Evolutionary conservation across 495 filamentous ascomycete species (phyloP).

Genomic region (Penicillium robsamsonii): DNA sequence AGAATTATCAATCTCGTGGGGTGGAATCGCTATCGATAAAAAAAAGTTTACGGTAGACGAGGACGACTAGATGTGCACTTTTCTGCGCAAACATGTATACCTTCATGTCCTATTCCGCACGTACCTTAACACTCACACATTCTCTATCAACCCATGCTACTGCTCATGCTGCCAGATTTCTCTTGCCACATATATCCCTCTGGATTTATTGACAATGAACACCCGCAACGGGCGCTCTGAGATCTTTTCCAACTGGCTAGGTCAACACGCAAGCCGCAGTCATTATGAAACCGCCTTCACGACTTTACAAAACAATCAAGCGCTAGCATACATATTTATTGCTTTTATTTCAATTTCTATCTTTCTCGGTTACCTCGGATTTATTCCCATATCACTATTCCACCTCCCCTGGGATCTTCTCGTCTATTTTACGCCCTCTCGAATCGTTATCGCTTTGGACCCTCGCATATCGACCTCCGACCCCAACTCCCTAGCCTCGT

Average conservation of each 20-base stretch:
- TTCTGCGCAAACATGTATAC: conserved; percentile 16
- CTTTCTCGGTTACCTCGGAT: conserved; percentile 32
- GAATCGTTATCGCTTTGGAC: conserved; percentile 60
- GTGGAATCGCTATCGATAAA: conserved; percentile 45
- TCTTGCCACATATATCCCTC: conserved; percentile 26
- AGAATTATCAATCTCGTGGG: conserved; percentile 30
- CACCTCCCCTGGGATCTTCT: conserved; percentile 58
- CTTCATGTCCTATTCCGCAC: conserved; percentile 6
- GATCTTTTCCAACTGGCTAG: conserved; percentile 34
- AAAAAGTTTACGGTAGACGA: conserved; percentile 33
- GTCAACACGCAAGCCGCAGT: conserved; percentile 26
- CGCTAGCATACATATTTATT: conserved; percentile 26
- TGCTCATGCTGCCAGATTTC: conserved; percentile 19
- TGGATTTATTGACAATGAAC: conserved; percentile 39
- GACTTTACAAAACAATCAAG: conserved; percentile 29
- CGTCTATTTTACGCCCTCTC: conserved; percentile 59
- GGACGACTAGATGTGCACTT: conserved; percentile 30
- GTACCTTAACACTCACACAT: conserved; percentile 10
- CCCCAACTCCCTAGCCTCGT: conserved; percentile 17
- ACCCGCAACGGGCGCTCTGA: conserved; percentile 36
- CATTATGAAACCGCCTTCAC: conserved; percentile 37
- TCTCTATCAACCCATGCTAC: conserved; percentile 5
- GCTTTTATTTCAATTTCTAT: conserved; percentile 26
- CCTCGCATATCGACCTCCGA: conserved; percentile 31
- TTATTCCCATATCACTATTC: conserved; percentile 28